Evolutionary conservation across 352 stramenopile species (phyloP), one percentile per base, ranked within the genome.

Genomic region (Paralagenidium karlingii): DNA sequence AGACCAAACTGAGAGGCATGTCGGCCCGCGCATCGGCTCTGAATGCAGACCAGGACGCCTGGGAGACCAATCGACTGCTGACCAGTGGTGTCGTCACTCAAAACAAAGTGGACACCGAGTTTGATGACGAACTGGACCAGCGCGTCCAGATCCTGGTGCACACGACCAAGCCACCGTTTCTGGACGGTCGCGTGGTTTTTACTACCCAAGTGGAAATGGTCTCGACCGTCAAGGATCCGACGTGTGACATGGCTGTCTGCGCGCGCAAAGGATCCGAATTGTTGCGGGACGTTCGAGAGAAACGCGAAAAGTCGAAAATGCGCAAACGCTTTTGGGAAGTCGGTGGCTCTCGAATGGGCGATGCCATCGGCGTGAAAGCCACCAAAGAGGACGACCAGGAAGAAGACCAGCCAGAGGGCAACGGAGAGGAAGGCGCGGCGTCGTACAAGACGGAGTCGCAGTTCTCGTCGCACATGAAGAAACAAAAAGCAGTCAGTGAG

Each of bases 261-360:
- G 87, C 93, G 19, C 65, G 87, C 37, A 95, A 97, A 49, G 96
- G 96, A 22, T 97, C 78, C 25, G 80, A 80, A 24, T 63, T 90
- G 26, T 38, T 97, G 33, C 61, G 61, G 0, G 60, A 84, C 47
- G 74, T 89, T 38, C 60, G 76, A 6, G 74, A 91, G 33, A 68
- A 91, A 45, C 64, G 68, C 5, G 77, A 90, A 34, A 58, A 62
- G 0, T 82, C 78, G 37, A 96, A 96, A 43, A 98, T 99, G 89
- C 74, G 94, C 31, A 90, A 99, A 65, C 79, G 95, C 16, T 99
- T 99, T 63, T 99, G 96, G 96, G 95, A 99, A 51, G 49, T 99
- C 7, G 95, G 94, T 6, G 95, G 95, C 3, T 97, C 82, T 19
- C 77, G 88, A 24, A 99, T 99, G 94, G 95, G 95, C 16, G 65